Evolutionary conservation across 495 filamentous ascomycete genomes (phyloP), one percentile per base, ranked within the genome.

Genomic region (Delitschia confertaspora): DNA sequence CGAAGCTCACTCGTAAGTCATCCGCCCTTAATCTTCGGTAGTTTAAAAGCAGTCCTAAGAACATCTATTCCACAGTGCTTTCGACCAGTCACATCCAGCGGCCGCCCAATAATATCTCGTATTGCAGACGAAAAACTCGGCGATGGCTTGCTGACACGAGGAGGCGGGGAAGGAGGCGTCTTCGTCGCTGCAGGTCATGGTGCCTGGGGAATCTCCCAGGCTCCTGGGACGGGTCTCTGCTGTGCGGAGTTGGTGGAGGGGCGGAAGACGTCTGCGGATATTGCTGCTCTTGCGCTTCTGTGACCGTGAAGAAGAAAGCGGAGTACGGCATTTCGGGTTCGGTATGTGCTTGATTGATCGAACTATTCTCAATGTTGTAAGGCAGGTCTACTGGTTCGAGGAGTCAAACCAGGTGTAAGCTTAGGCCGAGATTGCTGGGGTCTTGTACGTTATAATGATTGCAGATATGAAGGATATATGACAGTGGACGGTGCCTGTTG

Each of bases 121-220:
- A 60, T 88, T 1, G 53, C 63, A 3, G 75, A 82, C 37, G 48
- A 53, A 20, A 60, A 69, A 22, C 62, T 85, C 14, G 81, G 78
- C 4, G 49, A 61, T 32, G 60, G 58, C 8, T 57, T 75, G 17
- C 67, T 59, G 41, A 64, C 67, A 18, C 49, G 52, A 0, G 53
- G 51, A 2, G 57, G 50, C 11, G 47, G 39, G 33, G 69, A 71
- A 5, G 79, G 79, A 0, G 81, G 83, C 0, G 78, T 91, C 7
- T 86, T 75, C 56, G 54, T 88, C 16, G 78, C 78, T 0, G 65
- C 80, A 6, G 85, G 85, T 0, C 84, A 88, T 58, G 64, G 64
- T n/a, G 56, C 64, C 3, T 67, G 63, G 64, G 64, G 64, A n/a
- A 61, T 61, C 17, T 54, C 56, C 3, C 62, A 61, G 10, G 45